Conservation (phyloP, 805 yeast species). For the Teunomyces aglyptinius region DNA sequence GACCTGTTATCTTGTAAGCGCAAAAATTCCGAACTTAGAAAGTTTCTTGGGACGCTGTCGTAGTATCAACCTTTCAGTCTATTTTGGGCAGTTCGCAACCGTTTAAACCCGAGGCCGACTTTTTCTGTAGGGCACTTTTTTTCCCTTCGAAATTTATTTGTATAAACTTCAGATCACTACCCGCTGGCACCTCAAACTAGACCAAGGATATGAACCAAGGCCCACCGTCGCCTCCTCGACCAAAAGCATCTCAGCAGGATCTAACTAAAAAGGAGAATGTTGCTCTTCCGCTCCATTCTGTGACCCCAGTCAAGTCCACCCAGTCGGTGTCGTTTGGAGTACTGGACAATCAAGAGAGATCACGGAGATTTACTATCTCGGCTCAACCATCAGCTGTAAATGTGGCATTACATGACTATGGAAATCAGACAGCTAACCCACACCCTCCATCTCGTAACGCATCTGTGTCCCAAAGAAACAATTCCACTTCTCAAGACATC, state of each 20-base stretch:
- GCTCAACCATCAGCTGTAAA: conserved; percentile 42
- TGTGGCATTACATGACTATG: conserved; percentile 14
- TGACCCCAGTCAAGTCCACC: conserved; percentile 5
- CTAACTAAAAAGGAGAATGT: neutral
- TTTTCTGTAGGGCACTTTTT: neutral
- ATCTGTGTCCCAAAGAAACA: conserved; percentile 8
- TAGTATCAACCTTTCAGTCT: neutral
- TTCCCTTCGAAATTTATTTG: neutral
- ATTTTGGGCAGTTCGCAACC: neutral
- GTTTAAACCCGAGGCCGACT: neutral
- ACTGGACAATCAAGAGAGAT: conserved; percentile 32
- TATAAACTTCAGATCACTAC: neutral
- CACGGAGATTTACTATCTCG: conserved; percentile 41
- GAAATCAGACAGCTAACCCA: neutral
- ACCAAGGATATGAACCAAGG: conserved; percentile 1
- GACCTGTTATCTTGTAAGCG: neutral
- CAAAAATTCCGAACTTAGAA: neutral
- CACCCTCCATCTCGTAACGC: conserved; percentile 12
- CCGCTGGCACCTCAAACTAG: neutral
- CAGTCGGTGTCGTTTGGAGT: conserved; percentile 37
- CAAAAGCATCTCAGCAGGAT: neutral
- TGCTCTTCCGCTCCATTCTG: conserved; percentile 3
- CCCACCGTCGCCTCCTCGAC: conserved; percentile 3
- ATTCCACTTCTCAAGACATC: conserved; percentile 8
- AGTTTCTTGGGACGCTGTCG: neutral